Percentiles rank a stretch among this genome's conserved stretches.
phyloP scores from a whole-genome alignment of 306 rosid species.

The Fragaria iinumae region DNA sequence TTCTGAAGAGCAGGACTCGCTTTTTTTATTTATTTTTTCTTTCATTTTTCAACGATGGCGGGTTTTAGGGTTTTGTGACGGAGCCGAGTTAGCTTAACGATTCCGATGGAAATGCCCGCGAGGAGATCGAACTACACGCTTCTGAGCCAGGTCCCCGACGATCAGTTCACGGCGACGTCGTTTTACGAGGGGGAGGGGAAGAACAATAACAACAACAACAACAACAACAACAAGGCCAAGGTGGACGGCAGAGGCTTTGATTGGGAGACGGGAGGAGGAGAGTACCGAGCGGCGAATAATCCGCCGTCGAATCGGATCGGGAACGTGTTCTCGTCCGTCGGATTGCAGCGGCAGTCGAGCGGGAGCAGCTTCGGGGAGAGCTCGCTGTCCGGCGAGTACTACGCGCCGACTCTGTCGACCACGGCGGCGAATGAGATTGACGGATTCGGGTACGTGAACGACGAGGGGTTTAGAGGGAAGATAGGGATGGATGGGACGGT shows the following conservation, averaged over 20 bases:
- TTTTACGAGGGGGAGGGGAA: slow-evolving; percentile 59
- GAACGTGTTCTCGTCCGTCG: slow-evolving; percentile 54
- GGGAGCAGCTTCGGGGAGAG: slow-evolving; percentile 96
- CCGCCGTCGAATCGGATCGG: slow-evolving; percentile 62
- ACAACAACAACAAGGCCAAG: slow-evolving; percentile 47
- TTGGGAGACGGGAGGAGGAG: slow-evolving; percentile 68
- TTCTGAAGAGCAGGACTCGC: slow-evolving; percentile 4
- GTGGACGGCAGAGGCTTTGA: slow-evolving; percentile 42
- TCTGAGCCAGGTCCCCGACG: slow-evolving; percentile 75
- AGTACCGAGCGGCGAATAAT: slow-evolving; percentile 50
- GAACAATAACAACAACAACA: slow-evolving; percentile 30
- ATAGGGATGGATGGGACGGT: slow-evolving; percentile 37
- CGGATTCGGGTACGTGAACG: slow-evolving; percentile 54
- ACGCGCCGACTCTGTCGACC: slow-evolving; percentile 65
- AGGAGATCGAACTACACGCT: slow-evolving; percentile 87
- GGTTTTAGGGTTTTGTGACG: slow-evolving; percentile 47
- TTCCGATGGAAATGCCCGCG: slow-evolving; percentile 79
- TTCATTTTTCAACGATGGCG: slow-evolving; percentile 47
- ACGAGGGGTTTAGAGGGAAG: slow-evolving; percentile 47
- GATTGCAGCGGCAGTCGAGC: slow-evolving; percentile 93
- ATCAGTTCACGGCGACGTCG: slow-evolving; percentile 51
- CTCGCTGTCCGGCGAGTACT: slow-evolving; percentile 87
- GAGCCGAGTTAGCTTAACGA: slow-evolving; percentile 7
- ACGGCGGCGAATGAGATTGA: slow-evolving; percentile 70
- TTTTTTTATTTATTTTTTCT: neutral